A percentile compares a stretch with the other conserved stretches of the same genome.
Evolutionary conservation across 177 flowering plant genomes (phyloP).

Genomic region (Vitis hybrid): DNA sequence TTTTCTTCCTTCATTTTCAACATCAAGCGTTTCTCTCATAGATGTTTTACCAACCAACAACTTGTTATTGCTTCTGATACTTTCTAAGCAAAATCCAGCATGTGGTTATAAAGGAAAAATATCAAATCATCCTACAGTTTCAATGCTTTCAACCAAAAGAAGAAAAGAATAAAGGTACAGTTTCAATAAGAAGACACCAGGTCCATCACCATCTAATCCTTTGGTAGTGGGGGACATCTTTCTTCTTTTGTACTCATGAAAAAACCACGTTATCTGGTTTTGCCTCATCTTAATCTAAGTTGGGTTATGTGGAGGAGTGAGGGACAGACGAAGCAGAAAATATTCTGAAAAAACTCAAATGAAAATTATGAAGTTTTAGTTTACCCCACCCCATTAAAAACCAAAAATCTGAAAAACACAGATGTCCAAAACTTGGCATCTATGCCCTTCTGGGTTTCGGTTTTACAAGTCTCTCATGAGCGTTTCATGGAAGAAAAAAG

Average conservation of each 20-base stretch:
- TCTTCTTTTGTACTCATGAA: background rate
- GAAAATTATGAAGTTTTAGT: too few species aligned
- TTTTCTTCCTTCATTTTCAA: constrained; percentile 5
- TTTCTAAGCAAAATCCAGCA: too few species aligned
- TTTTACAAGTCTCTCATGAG: too few species aligned
- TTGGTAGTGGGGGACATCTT: constrained; percentile 20
- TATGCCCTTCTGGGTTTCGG: too few species aligned
- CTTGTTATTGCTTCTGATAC: background rate
- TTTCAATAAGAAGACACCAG: constrained; percentile 3
- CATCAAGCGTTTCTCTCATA: background rate
- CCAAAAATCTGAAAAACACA: too few species aligned
- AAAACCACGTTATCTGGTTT: background rate
- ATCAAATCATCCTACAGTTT: background rate
- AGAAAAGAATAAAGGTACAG: background rate
- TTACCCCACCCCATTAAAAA: too few species aligned
- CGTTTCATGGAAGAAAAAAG: too few species aligned
- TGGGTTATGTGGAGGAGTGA: background rate
- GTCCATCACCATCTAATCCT: constrained; percentile 2
- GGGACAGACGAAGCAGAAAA: background rate
- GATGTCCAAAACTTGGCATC: too few species aligned
- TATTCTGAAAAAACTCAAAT: background rate
- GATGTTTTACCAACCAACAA: constrained; percentile 12
- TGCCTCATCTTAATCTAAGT: background rate
- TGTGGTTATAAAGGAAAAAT: too few species aligned
- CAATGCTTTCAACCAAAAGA: background rate